A percentile compares a stretch with the other conserved stretches of the same genome.
Evolutionary conservation across 2,329 filamentous ascomycete species (phyloP).

Genomic region (Beauveria bassiana): DNA sequence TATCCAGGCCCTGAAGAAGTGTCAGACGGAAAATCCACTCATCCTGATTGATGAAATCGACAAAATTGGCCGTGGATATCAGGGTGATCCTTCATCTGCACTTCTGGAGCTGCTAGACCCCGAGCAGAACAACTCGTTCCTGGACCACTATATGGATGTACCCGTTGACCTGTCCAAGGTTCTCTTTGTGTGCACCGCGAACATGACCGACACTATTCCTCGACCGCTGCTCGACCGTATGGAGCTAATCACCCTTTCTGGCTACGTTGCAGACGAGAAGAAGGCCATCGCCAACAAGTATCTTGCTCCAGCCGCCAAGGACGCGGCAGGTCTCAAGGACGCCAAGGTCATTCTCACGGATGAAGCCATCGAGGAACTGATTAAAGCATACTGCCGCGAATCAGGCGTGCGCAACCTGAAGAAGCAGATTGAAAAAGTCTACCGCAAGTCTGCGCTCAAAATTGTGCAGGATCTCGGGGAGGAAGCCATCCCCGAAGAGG

Average conservation of each 20-base stretch:
- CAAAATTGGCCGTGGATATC: conserved; percentile 94
- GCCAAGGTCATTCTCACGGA: conserved; percentile 83
- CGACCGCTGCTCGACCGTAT: conserved; percentile 90
- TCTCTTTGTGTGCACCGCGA: conserved; percentile 95
- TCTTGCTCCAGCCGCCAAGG: conserved; percentile 87
- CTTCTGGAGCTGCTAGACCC: conserved; percentile 90
- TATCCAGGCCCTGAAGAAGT: conserved; percentile 97
- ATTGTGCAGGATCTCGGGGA: conserved; percentile 94
- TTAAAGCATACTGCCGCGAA: conserved; percentile 97
- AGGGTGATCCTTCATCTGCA: conserved; percentile 92
- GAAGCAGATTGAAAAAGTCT: conserved; percentile 99
- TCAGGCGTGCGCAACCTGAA: conserved; percentile 96
- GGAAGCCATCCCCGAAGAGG: conserved; percentile 68
- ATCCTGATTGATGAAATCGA: conserved; percentile 97
- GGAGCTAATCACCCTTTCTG: conserved; percentile 94
- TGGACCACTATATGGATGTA: conserved; percentile 98
- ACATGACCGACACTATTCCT: conserved; percentile 97
- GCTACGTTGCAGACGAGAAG: conserved; percentile 97
- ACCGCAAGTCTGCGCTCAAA: conserved; percentile 92
- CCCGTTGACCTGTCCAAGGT: conserved; percentile 97
- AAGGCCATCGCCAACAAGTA: conserved; percentile 96
- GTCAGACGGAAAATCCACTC: conserved; percentile 94
- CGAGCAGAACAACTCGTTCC: conserved; percentile 93
- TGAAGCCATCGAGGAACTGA: conserved; percentile 88
- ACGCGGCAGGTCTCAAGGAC: conserved; percentile 80